These are phyloP conservation scores for Mortierella claussenii DNA, from an alignment of 192 early-diverging fungal species.

Conservation along the genomic window DNA sequence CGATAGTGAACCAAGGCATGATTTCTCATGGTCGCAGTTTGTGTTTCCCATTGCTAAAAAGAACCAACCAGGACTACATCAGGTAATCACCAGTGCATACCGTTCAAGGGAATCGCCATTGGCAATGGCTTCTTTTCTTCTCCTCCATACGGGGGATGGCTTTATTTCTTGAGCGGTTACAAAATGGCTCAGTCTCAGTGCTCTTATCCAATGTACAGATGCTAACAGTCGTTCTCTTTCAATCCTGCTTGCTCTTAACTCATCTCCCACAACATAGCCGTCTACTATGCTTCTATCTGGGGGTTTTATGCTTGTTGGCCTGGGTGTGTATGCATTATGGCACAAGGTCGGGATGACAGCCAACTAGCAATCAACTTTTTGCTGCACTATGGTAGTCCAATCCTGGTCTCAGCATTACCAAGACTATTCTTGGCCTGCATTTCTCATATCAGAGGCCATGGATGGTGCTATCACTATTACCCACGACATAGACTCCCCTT, in stretches of 20 bases:
- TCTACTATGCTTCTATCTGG: conserved; percentile 33
- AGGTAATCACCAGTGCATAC: no score
- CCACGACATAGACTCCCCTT: no score
- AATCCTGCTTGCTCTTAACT: background rate
- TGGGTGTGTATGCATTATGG: conserved; percentile 38
- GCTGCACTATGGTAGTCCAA: no score
- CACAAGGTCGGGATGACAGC: conserved; percentile 25
- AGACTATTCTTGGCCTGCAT: no score
- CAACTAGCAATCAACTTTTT: background rate
- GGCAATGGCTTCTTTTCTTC: no score
- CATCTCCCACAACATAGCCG: conserved; percentile 18
- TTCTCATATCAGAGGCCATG: no score
- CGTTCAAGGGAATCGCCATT: no score
- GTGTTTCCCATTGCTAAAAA: conserved; percentile 32
- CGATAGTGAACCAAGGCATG: background rate
- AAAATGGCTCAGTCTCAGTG: no score
- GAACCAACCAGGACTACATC: conserved; percentile 1
- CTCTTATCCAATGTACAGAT: background rate
- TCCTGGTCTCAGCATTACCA: no score
- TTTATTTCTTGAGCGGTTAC: background rate
- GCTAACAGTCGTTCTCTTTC: background rate
- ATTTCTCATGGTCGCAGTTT: conserved; percentile 41
- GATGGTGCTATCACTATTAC: no score
- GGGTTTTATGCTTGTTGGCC: conserved; percentile 36
- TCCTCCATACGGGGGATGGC: no score